Conservation (phyloP, 106 monocot genomes). For the Gastrodia elata region DNA sequence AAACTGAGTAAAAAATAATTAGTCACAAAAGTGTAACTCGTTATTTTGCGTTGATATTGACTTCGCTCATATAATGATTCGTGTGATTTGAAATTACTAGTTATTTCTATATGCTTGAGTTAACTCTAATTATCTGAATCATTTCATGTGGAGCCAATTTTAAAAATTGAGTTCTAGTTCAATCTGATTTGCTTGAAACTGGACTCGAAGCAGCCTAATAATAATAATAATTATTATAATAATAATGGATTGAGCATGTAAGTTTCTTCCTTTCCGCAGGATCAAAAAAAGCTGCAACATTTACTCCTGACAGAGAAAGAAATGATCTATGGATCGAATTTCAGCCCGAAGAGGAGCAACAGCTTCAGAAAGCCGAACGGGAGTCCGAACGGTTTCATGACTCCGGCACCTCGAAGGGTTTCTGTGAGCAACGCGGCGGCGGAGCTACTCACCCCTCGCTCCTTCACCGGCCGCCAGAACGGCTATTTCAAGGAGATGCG, state of each 20-base stretch:
- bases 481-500: constrained; percentile 49
- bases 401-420: constrained; percentile 31
- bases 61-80: too few relatives aligned
- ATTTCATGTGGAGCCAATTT: too few relatives aligned
- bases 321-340: constrained; percentile 55
- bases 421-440: constrained; percentile 50
- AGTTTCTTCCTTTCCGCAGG: constrained; percentile 22
- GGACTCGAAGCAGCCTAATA: too few relatives aligned
- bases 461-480: constrained; percentile 49
- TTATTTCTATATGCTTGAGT: too few relatives aligned
- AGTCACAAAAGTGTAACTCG: too few relatives aligned
- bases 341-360: constrained; percentile 41
- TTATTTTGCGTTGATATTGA: too few relatives aligned
- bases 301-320: constrained; percentile 73
- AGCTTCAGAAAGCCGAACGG: constrained; percentile 38
- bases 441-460: constrained; percentile 68
- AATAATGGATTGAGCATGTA: not conserved
- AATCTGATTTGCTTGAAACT: too few relatives aligned
- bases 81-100: too few relatives aligned
- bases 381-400: constrained; percentile 43
- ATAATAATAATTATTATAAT: too few relatives aligned
- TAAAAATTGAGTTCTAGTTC: too few relatives aligned
- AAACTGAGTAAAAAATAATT: too few relatives aligned
- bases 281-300: constrained; percentile 67
- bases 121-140: too few relatives aligned